Base-by-base conservation (phyloP, 108 stramenopile species). In the Cyclotella distinguenda region DNA sequence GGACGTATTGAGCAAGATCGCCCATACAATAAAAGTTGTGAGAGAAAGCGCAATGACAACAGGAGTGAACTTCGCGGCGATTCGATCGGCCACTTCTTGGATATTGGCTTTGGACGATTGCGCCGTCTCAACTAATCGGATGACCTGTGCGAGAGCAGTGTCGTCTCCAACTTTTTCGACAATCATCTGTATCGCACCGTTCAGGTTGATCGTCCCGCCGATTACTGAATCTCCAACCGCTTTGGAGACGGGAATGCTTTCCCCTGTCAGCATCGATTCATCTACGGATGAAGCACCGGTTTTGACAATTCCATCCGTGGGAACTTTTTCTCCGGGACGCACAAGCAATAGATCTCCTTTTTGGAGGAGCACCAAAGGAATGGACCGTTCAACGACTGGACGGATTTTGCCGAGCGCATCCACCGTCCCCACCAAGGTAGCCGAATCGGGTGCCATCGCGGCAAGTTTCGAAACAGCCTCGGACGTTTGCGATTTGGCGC, bases 231-330 rank as follows among this genome's bases (percentile, higher is more conserved):
- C 74, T 16, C 84, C 93, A 7, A 58, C 62, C 4, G 26, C 16
- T 49, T 92, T 92, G 11, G 49, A 40, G 0, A 84, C 82, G 16
- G 91, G 90, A 21, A 84, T 36, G 23, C 80, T 65, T 76, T 94
- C 93, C 25, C 93, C 93, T 22, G 93, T 91, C 25, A 94, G 69
- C 77, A 89, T 88, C n/a, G 79, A 68, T 77, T 94, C 93, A 71
- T 94, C 88, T 12, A 95, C 82, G 19, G 82, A 77, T 22, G 82
- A 77, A 30, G 80, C 68, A 27, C 99, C 99, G 42, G 74, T 52
- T 19, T 91, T 50, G 6, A 96, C 86, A 27, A 30, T 72, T 21
- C 91, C 93, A 55, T 96, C 96, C 6, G 87, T 82, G 1, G 96
- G 96, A 1, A 94, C 59, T 46, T 82, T 80, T 31, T 81, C 83